Percentiles rank a stretch among this genome's conserved stretches.
Conservation (phyloP, 495 filamentous ascomycete species). For the Aspergillus homomorphus region DNA sequence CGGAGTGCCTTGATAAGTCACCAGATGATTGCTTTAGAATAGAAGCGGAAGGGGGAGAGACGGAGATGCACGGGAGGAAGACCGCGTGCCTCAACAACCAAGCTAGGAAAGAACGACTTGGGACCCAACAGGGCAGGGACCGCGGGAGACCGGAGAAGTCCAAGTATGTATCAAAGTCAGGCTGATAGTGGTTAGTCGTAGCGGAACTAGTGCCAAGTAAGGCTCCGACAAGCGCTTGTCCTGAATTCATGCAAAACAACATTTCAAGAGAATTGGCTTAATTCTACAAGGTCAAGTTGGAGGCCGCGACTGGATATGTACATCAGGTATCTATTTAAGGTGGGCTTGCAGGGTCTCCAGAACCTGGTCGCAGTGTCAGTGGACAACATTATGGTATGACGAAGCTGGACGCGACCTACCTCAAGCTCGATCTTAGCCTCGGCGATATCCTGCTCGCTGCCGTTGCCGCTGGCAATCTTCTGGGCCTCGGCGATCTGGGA, state of each 20-base stretch:
- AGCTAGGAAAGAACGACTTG: slow-evolving; percentile 10
- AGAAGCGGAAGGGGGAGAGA: neutral
- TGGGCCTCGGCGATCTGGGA: slow-evolving; percentile 82
- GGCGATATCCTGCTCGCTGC: slow-evolving; percentile 95
- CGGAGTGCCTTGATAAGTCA: no score
- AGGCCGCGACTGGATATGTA: slow-evolving; percentile 43
- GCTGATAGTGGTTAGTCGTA: neutral
- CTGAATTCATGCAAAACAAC: slow-evolving; percentile 15
- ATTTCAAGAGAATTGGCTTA: slow-evolving; percentile 38
- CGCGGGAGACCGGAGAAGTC: no score
- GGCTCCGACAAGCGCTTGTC: slow-evolving; percentile 7
- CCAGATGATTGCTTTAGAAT: neutral
- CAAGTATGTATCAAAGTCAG: neutral
- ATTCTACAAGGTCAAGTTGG: slow-evolving; percentile 42
- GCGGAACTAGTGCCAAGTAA: neutral
- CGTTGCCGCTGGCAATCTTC: slow-evolving; percentile 85
- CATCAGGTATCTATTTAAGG: slow-evolving; percentile 62
- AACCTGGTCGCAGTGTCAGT: slow-evolving; percentile 47
- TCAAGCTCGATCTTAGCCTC: slow-evolving; percentile 99
- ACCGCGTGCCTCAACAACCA: neutral
- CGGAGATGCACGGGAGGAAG: neutral
- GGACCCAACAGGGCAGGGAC: neutral
- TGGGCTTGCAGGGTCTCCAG: slow-evolving; percentile 71
- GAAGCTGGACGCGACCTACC: slow-evolving; percentile 51
- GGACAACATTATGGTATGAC: neutral